phyloP scores from a whole-genome alignment of 1,284 basidiomycete species.

The Sporisorium graminicola region DNA sequence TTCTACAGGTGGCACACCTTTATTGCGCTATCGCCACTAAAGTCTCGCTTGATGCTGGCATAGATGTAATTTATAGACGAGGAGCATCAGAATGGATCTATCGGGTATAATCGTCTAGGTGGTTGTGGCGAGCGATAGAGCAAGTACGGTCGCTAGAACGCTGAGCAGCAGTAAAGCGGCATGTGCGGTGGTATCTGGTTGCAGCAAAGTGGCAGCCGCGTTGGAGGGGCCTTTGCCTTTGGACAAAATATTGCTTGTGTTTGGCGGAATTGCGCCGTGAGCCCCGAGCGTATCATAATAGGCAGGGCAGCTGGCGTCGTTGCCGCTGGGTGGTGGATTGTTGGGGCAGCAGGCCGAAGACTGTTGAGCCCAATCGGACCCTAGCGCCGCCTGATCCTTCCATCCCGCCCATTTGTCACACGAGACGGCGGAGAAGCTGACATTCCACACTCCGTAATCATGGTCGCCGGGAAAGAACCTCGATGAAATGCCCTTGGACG shows the following conservation, averaged over 20 bases:
- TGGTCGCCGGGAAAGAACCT: slow-evolving; percentile 55
- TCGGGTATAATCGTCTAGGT: slow-evolving; percentile 17
- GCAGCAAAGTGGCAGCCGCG: slow-evolving; percentile 4
- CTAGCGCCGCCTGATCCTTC: slow-evolving; percentile 46
- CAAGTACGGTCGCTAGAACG: neutral
- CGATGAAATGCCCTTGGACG: slow-evolving; percentile 42
- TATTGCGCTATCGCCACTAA: too few species aligned
- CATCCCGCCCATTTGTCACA: slow-evolving; percentile 55
- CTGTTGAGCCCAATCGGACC: slow-evolving; percentile 57
- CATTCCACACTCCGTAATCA: slow-evolving; percentile 63
- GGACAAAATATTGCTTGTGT: slow-evolving; percentile 51
- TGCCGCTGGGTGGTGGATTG: slow-evolving; percentile 41
- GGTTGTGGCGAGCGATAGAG: slow-evolving; percentile 13
- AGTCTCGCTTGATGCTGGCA: neutral
- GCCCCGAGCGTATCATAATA: slow-evolving; percentile 44
- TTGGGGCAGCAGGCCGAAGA: slow-evolving; percentile 54
- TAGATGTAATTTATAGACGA: neutral
- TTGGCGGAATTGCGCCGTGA: slow-evolving; percentile 28
- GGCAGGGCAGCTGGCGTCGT: slow-evolving; percentile 36
- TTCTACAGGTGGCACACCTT: too few species aligned
- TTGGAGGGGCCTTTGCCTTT: slow-evolving; percentile 41
- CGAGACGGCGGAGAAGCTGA: slow-evolving; percentile 47
- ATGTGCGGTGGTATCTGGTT: neutral
- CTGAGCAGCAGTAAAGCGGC: neutral
- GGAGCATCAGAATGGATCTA: neutral